Base-by-base conservation (phyloP, 495 filamentous ascomycete genomes). In the Hypoxylon crocopeplum region DNA sequence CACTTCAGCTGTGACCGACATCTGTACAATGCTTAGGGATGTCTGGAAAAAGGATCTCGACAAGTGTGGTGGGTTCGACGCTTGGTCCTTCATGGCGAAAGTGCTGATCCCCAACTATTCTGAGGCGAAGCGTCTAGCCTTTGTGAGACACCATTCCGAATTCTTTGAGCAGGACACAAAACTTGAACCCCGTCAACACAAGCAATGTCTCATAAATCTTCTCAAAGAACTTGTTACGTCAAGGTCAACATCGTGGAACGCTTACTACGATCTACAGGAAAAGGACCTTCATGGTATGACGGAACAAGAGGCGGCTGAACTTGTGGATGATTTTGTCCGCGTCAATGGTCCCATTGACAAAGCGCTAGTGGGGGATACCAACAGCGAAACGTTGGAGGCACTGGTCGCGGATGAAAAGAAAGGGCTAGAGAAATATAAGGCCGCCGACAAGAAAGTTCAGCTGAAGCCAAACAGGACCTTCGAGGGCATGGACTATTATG, bases 1-100 rank as follows among this genome's bases (percentile, higher is more conserved):
- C 50, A n/a, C n/a, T n/a, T n/a, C 69, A 55, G 19, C 62, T 20
- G 64, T 66, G 17, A 21, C 29, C 1, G 61, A 70, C 22, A 42
- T 71, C 30, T 16, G 51, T 13, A 12, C 34, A 13, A 7, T 42
- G 10, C n/a, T 58, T 20, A 34, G 15, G 8, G 42, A 48, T 15
- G 48, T 64, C 8, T 51, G 32, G 49, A 0, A 5, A 5, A 21
- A 25, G 7, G 15, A 56, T 3, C 5, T 30, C 2, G 38, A 39
- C 1, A 7, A 0, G 1, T 64, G 55, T n/a, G 55, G 61, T n/a
- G 61, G 61, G 15, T 3, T 36, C 4, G 36, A 59, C 15, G 5
- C 39, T 30, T 64, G 55, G 54, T 0, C 2, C 5, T 1, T 19
- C 2, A 11, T 51, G n/a, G 40, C 15, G 1, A 4, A 37, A 7